Evolutionary conservation across 345 rosid species (phyloP).

Genomic region (Moricandia moricandioides): DNA sequence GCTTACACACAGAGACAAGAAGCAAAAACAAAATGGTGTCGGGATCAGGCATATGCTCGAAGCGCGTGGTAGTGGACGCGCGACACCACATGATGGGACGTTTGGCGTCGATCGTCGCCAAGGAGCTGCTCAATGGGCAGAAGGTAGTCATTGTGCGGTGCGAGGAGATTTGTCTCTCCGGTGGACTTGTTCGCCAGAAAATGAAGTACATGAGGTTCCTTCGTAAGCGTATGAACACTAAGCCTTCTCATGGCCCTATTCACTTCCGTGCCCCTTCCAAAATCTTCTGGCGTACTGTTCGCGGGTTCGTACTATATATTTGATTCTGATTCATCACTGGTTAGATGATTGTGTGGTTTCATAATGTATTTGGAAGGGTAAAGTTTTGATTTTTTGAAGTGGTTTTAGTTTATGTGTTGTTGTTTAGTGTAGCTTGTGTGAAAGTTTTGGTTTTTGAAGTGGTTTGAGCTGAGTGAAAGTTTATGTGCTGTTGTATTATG

Average conservation of each 20-base stretch:
- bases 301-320: constrained; percentile 41
- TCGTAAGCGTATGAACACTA: constrained; percentile 84
- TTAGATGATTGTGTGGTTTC: background rate
- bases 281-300: constrained; percentile 80
- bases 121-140: constrained; percentile 82
- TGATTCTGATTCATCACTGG: background rate
- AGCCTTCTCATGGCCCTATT: constrained; percentile 85
- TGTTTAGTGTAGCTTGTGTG: background rate
- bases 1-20: background rate
- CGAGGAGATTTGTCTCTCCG: constrained; percentile 78
- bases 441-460: background rate
- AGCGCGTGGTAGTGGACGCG: constrained; percentile 75
- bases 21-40: constrained; percentile 49
- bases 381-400: no score
- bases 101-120: constrained; percentile 63
- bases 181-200: constrained; percentile 80
- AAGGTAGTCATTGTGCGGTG: constrained; percentile 70
- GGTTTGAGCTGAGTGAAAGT: background rate
- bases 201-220: constrained; percentile 85
- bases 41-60: constrained; percentile 66
- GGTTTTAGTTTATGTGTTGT: background rate
- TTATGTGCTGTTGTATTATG: background rate
- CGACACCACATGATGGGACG: constrained; percentile 80
- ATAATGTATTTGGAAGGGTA: background rate
- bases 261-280: constrained; percentile 72